Evolutionary conservation across 164 flowering plant genomes (phyloP).

Genomic region (Litsea cubeba): DNA sequence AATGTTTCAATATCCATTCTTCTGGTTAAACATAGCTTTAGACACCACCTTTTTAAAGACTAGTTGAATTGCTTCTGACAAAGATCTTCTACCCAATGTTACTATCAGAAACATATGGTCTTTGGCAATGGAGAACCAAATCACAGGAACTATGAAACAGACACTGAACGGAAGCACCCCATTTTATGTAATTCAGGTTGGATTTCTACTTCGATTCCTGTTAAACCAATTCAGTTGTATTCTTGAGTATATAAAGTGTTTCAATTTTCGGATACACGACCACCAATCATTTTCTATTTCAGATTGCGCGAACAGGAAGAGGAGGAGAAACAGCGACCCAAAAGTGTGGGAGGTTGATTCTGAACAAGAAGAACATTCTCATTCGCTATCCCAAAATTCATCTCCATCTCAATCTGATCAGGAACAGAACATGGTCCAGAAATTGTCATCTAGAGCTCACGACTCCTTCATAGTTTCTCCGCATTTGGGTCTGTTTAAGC

Average conservation of each 20-base stretch:
- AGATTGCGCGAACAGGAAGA: conserved; percentile 56
- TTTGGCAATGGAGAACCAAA: conserved; percentile 11
- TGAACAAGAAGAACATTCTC: conserved; percentile 83
- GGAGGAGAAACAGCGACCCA: conserved; percentile 40
- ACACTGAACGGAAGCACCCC: conserved; percentile 24
- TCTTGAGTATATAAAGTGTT: not conserved
- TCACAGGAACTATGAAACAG: conserved; percentile 20
- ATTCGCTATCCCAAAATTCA: conserved; percentile 66
- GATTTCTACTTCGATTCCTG: conserved; percentile 1
- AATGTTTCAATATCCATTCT: no score
- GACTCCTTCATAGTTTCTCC: conserved; percentile 21
- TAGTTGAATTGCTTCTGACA: no score
- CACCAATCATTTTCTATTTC: not conserved
- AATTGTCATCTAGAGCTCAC: conserved; percentile 5
- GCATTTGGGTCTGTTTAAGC: conserved; percentile 32
- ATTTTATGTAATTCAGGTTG: conserved; percentile 35
- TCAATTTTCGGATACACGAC: not conserved
- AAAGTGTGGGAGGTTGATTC: conserved; percentile 44
- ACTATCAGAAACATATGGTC: conserved; percentile 23
- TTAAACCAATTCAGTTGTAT: not conserved
- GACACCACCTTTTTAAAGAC: no score
- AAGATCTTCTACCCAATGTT: not conserved
- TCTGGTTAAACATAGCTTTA: no score
- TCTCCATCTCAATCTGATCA: conserved; percentile 92
- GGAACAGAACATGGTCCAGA: conserved; percentile 46